Evolutionary conservation across 202 grass and related monocot genomes (phyloP).

Genomic region (Bolboschoenoplectus hybrid): DNA sequence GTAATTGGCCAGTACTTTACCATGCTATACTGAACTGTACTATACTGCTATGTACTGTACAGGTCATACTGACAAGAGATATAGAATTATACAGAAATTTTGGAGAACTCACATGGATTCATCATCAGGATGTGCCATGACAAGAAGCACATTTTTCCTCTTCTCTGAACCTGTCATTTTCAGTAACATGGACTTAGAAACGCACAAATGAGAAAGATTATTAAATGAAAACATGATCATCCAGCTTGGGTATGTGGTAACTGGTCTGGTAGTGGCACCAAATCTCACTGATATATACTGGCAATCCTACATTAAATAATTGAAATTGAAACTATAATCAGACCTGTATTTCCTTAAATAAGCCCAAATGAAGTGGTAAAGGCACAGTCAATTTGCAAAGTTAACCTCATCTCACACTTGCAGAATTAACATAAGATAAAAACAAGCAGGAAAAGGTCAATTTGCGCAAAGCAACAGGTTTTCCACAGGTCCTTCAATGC

Average conservation of each 20-base stretch:
- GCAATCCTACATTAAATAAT: background rate
- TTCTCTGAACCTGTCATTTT: constrained; percentile 46
- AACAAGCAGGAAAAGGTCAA: background rate
- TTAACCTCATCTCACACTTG: background rate
- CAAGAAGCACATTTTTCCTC: constrained; percentile 66
- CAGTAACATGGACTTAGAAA: background rate
- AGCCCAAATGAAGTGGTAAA: no score
- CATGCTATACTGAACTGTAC: no score
- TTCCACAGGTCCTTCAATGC: background rate
- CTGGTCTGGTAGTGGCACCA: background rate
- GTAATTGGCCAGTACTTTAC: background rate
- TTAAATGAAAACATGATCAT: constrained; percentile 15
- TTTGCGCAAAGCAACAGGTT: background rate
- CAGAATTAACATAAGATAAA: background rate
- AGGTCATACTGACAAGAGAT: background rate
- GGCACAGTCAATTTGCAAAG: background rate
- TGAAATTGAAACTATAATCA: background rate
- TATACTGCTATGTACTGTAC: background rate
- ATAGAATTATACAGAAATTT: background rate
- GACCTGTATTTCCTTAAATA: background rate
- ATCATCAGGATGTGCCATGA: constrained; percentile 79
- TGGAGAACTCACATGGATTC: constrained; percentile 77
- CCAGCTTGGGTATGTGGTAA: background rate
- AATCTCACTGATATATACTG: background rate
- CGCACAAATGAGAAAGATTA: background rate